These are phyloP conservation scores for Clavispora phyllophila DNA, from an alignment of 805 yeast species.

Conservation along the genomic window DNA sequence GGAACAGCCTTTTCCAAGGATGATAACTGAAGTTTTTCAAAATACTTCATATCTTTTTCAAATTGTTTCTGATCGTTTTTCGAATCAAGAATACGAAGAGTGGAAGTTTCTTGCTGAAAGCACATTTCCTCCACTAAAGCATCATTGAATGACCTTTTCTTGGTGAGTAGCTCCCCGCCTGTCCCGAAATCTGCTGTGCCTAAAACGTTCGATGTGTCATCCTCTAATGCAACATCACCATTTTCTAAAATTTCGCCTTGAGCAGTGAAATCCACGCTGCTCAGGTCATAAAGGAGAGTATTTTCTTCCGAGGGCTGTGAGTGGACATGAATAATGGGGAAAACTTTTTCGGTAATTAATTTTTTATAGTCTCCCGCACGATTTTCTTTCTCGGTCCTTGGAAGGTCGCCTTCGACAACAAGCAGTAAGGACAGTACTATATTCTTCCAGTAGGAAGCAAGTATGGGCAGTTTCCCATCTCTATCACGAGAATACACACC, in stretches of 20 bases:
- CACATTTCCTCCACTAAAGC: slow-evolving; percentile 1
- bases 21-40: not conserved
- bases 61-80: not conserved
- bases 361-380: not conserved
- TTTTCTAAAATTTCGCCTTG: not conserved
- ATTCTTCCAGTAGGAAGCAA: slow-evolving; percentile 8
- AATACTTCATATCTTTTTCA: not conserved
- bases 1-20: not conserved
- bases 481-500: slow-evolving; percentile 8
- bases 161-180: not conserved
- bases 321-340: not conserved
- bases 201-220: too few relatives aligned
- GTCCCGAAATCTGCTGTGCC: too few relatives aligned
- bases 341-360: not conserved
- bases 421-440: slow-evolving; percentile 2
- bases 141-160: not conserved
- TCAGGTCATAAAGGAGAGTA: not conserved
- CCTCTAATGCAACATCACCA: too few relatives aligned
- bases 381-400: not conserved
- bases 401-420: slow-evolving; percentile 1
- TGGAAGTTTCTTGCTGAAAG: not conserved
- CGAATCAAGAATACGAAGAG: not conserved
- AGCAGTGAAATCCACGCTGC: slow-evolving; percentile 1
- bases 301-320: not conserved
- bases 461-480: slow-evolving; percentile 9